Evolutionary conservation across 177 flowering plant genomes (phyloP).

Genomic region (Tripterygium wilfordii): DNA sequence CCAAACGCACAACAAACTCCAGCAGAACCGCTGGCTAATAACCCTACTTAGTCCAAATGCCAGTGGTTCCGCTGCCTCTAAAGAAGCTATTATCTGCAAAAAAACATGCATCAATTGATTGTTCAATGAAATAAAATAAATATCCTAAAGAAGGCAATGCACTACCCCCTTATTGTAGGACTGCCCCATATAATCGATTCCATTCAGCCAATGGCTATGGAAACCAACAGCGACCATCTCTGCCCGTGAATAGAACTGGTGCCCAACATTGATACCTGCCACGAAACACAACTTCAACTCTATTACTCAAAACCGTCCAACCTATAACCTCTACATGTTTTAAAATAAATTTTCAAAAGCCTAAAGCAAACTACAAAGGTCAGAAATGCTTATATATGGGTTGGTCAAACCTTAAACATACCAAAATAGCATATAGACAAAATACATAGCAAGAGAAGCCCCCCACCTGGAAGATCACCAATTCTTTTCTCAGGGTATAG

Average conservation of each 20-base stretch:
- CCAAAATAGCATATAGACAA: neutral
- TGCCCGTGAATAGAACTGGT: slow-evolving; percentile 81
- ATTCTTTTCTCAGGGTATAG: slow-evolving; percentile 42
- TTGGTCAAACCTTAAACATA: neutral
- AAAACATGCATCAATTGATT: too few relatives aligned
- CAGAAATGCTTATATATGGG: neutral
- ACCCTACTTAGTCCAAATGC: too few relatives aligned
- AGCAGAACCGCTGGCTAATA: too few relatives aligned
- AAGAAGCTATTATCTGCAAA: too few relatives aligned
- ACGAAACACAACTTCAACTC: slow-evolving; percentile 10
- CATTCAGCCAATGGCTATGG: slow-evolving; percentile 89
- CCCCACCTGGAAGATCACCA: slow-evolving; percentile 85
- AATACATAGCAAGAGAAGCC: slow-evolving; percentile 11
- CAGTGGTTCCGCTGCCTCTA: too few relatives aligned
- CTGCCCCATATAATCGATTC: slow-evolving; percentile 78
- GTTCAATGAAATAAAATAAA: too few relatives aligned
- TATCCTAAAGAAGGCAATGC: too few relatives aligned
- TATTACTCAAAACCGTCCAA: neutral
- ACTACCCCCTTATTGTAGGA: slow-evolving; percentile 24
- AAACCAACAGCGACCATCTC: slow-evolving; percentile 92
- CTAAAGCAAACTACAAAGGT: too few relatives aligned
- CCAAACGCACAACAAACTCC: too few relatives aligned
- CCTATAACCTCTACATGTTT: neutral
- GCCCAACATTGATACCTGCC: slow-evolving; percentile 86
- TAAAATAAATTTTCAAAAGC: too few relatives aligned